Evolutionary conservation across 441 rosid genomes (phyloP).

Genomic region (Kokia cookei): DNA sequence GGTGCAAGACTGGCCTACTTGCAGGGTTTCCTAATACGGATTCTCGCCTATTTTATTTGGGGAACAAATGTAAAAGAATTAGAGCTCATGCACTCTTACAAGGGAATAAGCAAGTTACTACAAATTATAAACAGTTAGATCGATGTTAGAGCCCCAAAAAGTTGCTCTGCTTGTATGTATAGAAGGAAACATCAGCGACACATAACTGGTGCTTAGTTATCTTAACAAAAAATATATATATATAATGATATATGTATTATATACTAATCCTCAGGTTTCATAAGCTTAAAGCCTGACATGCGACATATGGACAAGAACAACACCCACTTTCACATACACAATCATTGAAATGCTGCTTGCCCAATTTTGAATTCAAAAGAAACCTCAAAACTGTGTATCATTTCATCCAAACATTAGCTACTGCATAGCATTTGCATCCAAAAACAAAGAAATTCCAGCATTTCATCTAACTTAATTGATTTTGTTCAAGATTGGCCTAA

Average conservation of each 20-base stretch:
- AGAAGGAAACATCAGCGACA: not conserved
- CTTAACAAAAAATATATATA: not conserved
- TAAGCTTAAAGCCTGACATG: not conserved
- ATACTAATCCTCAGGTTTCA: not conserved
- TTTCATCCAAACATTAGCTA: not conserved
- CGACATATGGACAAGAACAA: not conserved
- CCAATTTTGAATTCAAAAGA: not conserved
- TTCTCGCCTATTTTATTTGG: constrained; percentile 55
- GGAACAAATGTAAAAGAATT: not conserved
- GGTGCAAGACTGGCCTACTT: constrained; percentile 94
- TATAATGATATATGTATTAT: not conserved
- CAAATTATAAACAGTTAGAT: constrained; percentile 44
- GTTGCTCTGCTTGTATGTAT: constrained; percentile 58
- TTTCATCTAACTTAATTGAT: not conserved
- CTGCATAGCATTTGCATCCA: not conserved
- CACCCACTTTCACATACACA: not conserved
- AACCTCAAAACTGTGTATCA: not conserved
- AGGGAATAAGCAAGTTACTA: not conserved
- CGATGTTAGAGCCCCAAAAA: constrained; percentile 96
- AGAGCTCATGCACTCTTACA: not conserved
- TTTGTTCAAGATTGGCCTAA: not conserved
- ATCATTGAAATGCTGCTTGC: not conserved
- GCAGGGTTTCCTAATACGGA: constrained; percentile 75
- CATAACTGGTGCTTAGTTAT: not conserved
- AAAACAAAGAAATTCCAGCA: not conserved